A percentile compares a stretch with the other conserved stretches of the same genome.
phyloP scores from a whole-genome alignment of 2,329 filamentous ascomycete genomes.

The Calonectria henricotiae region DNA sequence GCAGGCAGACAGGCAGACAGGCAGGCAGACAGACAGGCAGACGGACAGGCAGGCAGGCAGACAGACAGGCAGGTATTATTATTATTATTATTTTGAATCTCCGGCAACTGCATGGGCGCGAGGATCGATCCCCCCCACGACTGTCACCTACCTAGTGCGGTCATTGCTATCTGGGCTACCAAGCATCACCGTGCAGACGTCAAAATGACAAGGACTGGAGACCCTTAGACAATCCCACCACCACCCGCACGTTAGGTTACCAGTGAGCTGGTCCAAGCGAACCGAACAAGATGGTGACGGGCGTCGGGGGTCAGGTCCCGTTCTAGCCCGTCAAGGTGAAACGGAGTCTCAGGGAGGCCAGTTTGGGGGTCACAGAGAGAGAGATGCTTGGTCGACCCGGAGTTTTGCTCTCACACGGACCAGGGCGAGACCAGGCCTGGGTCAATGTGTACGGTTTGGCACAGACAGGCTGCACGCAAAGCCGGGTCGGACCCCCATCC shows the following conservation, averaged over 20 bases:
- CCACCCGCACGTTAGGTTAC: constrained; percentile 24
- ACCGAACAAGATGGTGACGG: constrained; percentile 31
- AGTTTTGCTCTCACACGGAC: constrained; percentile 14
- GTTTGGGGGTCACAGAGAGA: constrained; percentile 8
- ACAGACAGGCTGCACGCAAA: not conserved
- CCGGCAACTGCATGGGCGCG: not conserved
- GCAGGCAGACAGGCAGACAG: too few species aligned
- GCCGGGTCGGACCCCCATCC: constrained; percentile 18
- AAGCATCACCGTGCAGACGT: constrained; percentile 11
- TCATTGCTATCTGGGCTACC: not conserved
- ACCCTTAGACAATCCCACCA: constrained; percentile 1
- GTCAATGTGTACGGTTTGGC: not conserved
- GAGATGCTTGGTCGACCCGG: not conserved
- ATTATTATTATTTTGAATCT: constrained; percentile 1
- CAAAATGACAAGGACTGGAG: constrained; percentile 17
- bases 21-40: too few species aligned
- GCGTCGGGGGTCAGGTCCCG: constrained; percentile 24
- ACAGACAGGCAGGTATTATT: too few species aligned
- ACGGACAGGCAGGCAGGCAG: too few species aligned
- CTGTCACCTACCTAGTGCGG: constrained; percentile 11
- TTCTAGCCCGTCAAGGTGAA: constrained; percentile 29
- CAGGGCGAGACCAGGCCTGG: constrained; percentile 16
- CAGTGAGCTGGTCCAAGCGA: constrained; percentile 33
- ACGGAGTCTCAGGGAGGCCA: constrained; percentile 19
- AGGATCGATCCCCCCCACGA: not conserved